Evolutionary conservation across 139 green algal genomes (phyloP).

Genomic region (Micractinium sp.): DNA sequence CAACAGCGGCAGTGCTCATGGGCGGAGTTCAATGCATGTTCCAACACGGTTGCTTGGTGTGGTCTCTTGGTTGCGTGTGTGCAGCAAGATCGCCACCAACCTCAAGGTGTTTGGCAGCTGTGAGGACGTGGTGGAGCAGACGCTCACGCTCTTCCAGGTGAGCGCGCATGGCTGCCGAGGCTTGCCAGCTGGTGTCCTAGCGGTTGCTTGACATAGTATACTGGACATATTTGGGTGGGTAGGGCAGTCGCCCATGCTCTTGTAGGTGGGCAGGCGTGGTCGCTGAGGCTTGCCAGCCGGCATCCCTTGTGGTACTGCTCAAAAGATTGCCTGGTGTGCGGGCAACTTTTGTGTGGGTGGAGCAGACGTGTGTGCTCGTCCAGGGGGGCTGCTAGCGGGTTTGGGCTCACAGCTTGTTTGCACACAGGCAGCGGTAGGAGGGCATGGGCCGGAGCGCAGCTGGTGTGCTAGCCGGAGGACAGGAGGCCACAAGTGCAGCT

Average conservation of each 20-base stretch:
- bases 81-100: conserved; percentile 70
- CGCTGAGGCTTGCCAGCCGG: too few species aligned
- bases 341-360: too few species aligned
- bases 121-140: conserved; percentile 88
- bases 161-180: neutral
- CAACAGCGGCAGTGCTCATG: neutral
- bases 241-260: conserved; percentile 84
- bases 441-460: too few species aligned
- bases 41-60: neutral
- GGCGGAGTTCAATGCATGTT: too few species aligned
- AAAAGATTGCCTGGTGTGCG: too few species aligned
- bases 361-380: too few species aligned
- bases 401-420: neutral
- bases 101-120: conserved; percentile 80
- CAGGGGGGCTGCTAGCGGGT: too few species aligned
- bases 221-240: too few species aligned
- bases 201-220: too few species aligned
- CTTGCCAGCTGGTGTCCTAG: neutral
- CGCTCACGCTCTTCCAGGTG: conserved; percentile 92
- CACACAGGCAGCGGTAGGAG: neutral
- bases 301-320: too few species aligned
- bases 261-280: conserved; percentile 79
- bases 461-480: too few species aligned
- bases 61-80: neutral
- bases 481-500: too few species aligned